phyloP scores from a whole-genome alignment of 2,329 filamentous ascomycete genomes.

The Monosporascus sp. region DNA sequence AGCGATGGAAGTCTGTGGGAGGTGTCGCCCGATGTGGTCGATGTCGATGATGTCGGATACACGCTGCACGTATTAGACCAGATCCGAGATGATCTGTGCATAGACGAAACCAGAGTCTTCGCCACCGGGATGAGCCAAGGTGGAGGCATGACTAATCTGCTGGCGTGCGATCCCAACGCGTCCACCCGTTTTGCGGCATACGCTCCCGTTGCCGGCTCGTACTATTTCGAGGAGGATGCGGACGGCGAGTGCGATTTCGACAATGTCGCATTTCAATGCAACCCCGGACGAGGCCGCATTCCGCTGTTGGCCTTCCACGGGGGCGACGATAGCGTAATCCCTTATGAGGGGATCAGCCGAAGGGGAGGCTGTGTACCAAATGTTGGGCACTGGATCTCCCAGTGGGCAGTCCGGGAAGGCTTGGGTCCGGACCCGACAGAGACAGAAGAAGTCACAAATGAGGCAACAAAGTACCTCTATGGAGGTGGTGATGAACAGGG shows the following conservation, averaged over 20 bases:
- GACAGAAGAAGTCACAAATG: background rate
- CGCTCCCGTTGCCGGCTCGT: constrained; percentile 2
- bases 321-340: constrained; percentile 35
- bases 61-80: constrained; percentile 8
- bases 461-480: background rate
- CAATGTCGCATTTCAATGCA: constrained; percentile 29
- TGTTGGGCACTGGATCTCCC: constrained; percentile 29
- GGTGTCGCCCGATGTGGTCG: background rate
- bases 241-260: constrained; percentile 20
- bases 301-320: constrained; percentile 45
- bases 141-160: constrained; percentile 1
- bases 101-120: constrained; percentile 6
- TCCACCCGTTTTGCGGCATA: constrained; percentile 2
- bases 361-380: constrained; percentile 34
- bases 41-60: constrained; percentile 1
- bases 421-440: background rate
- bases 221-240: background rate
- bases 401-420: constrained; percentile 29
- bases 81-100: constrained; percentile 10
- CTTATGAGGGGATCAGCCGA: constrained; percentile 34
- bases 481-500: background rate
- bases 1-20: background rate
- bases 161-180: background rate
- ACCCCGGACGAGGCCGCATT: constrained; percentile 25
- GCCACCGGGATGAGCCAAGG: constrained; percentile 5